These are phyloP conservation scores for Alternaria panax DNA, from an alignment of 2,329 filamentous ascomycete genomes.

Conservation along the genomic window DNA sequence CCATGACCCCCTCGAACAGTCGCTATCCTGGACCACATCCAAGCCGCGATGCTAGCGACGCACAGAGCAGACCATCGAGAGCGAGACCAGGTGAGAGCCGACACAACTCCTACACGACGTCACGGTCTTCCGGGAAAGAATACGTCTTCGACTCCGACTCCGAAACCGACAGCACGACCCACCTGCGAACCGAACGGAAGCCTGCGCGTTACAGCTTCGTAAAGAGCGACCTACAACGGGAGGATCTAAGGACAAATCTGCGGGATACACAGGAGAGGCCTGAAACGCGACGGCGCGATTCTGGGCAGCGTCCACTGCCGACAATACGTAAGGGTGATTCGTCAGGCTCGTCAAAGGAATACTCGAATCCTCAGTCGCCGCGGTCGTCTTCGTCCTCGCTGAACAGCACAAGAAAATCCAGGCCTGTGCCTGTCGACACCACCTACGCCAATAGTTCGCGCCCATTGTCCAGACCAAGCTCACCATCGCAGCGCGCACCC, in stretches of 20 bases:
- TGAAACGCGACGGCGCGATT: conserved; percentile 27
- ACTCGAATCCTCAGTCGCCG: conserved; percentile 38
- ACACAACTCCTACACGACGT: conserved; percentile 30
- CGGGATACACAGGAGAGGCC: conserved; percentile 26
- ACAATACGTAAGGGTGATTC: conserved; percentile 28
- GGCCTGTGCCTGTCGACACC: conserved; percentile 30
- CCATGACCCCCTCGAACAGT: conserved; percentile 51
- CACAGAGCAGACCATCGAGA: conserved; percentile 36
- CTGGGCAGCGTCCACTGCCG: conserved; percentile 20
- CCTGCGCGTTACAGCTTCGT: conserved; percentile 52
- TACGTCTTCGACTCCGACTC: conserved; percentile 44
- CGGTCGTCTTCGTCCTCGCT: conserved; percentile 44
- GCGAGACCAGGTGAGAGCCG: conserved; percentile 34
- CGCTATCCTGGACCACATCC: conserved; percentile 37
- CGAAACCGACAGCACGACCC: conserved; percentile 36
- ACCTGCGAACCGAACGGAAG: conserved; percentile 41
- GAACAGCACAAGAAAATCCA: conserved; percentile 26
- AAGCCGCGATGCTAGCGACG: conserved; percentile 20
- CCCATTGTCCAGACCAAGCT: conserved; percentile 34
- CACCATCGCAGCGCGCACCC: conserved; percentile 31
- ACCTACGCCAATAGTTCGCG: conserved; percentile 25
- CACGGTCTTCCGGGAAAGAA: conserved; percentile 29
- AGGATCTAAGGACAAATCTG: conserved; percentile 42
- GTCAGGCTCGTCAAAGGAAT: conserved; percentile 37
- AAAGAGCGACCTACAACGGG: conserved; percentile 45